These are phyloP conservation scores for Dichomitus squalens DNA, from an alignment of 1,284 basidiomycete genomes.

Conservation along the genomic window DNA sequence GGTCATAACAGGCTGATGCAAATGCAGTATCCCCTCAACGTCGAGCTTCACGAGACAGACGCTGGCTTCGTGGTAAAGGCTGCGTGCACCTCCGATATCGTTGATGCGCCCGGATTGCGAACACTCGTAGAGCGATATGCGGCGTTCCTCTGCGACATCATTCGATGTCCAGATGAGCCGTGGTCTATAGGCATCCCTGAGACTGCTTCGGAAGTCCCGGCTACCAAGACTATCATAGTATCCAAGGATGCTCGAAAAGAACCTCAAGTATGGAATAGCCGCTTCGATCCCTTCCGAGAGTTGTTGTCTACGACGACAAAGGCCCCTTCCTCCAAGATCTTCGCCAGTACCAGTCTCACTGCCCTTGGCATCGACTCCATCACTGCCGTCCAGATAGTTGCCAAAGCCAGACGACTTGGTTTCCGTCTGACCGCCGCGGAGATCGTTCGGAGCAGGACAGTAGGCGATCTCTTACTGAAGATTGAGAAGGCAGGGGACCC, in stretches of 20 bases:
- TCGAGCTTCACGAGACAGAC: constrained; percentile 44
- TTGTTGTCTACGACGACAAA: constrained; percentile 29
- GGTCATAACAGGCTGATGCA: background rate
- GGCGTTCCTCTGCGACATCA: constrained; percentile 29
- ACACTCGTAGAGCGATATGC: constrained; percentile 33
- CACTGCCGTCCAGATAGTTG: constrained; percentile 48
- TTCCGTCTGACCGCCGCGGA: constrained; percentile 41
- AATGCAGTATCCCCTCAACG: constrained; percentile 47
- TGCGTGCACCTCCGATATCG: constrained; percentile 37
- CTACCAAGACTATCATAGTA: background rate
- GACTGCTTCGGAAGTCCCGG: background rate
- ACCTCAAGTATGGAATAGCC: constrained; percentile 5
- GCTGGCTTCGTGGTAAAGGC: constrained; percentile 39
- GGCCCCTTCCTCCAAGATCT: constrained; percentile 28
- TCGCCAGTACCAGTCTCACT: constrained; percentile 37
- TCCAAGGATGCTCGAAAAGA: background rate
- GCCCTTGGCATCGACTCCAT: constrained; percentile 56
- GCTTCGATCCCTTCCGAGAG: constrained; percentile 20
- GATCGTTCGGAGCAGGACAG: constrained; percentile 42
- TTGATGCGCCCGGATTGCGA: constrained; percentile 31
- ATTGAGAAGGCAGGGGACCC: constrained; percentile 4
- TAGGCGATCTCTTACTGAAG: constrained; percentile 38
- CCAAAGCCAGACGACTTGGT: constrained; percentile 37
- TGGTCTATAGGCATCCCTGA: constrained; percentile 14
- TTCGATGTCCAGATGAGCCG: constrained; percentile 30